Evolutionary conservation across 2,329 filamentous ascomycete genomes (phyloP).

Genomic region (Trichothecium sympodiale): DNA sequence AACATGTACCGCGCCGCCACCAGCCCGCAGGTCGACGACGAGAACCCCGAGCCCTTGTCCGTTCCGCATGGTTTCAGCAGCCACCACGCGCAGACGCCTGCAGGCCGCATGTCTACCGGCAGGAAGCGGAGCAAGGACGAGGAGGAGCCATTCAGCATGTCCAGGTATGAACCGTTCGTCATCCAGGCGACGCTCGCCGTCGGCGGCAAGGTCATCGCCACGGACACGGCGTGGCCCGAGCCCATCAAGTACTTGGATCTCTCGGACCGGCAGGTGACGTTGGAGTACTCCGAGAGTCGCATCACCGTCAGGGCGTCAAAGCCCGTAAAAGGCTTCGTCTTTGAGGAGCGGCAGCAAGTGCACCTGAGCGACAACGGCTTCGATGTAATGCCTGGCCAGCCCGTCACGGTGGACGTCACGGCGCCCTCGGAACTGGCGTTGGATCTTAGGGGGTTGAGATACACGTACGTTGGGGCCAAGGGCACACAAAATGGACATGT

Average conservation of each 20-base stretch:
- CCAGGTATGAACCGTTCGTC: conserved; percentile 32
- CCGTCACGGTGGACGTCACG: conserved; percentile 10
- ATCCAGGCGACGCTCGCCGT: conserved; percentile 31
- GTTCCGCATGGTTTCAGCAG: no score
- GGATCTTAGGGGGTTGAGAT: conserved; percentile 6
- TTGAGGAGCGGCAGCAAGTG: conserved; percentile 34
- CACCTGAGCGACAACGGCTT: conserved; percentile 45
- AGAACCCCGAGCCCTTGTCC: no score
- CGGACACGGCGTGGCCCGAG: conserved; percentile 48
- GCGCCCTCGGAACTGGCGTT: conserved; percentile 2
- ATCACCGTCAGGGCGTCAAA: conserved; percentile 23
- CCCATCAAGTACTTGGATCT: conserved; percentile 50
- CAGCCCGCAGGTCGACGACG: neutral
- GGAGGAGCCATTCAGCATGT: conserved; percentile 18
- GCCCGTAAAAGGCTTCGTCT: conserved; percentile 46
- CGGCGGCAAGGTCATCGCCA: conserved; percentile 25
- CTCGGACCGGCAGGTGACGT: conserved; percentile 22
- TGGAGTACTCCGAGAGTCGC: conserved; percentile 19
- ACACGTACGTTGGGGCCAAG: conserved; percentile 8
- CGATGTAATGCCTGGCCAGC: conserved; percentile 41
- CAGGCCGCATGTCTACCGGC: no score
- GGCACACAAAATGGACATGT: conserved; percentile 1
- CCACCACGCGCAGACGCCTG: no score
- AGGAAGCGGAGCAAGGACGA: neutral
- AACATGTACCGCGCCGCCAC: conserved; percentile 3